Percentiles rank a stretch among this genome's conserved stretches.
phyloP scores from a whole-genome alignment of 495 filamentous ascomycete genomes.

The Neurospora sp. region DNA sequence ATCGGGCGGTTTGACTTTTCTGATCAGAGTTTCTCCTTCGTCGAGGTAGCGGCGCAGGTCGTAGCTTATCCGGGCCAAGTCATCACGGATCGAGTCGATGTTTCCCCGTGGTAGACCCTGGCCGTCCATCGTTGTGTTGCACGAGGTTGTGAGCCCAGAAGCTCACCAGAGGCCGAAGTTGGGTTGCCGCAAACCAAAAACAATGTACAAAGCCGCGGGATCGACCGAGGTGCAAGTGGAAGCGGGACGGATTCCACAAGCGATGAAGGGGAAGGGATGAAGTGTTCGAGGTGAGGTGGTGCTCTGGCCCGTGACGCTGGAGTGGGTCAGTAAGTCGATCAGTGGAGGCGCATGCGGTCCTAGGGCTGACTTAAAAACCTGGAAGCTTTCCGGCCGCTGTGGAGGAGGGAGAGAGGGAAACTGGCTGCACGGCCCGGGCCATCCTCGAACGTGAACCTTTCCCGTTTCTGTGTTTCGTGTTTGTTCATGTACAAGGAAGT shows the following conservation, averaged over 20 bases:
- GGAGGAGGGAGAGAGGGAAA: not conserved
- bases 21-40: slow-evolving; percentile 5
- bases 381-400: not conserved
- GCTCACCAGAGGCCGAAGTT: not conserved
- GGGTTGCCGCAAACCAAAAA: not conserved
- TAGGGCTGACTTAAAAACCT: not conserved
- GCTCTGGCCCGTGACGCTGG: not conserved
- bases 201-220: not conserved
- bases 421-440: not conserved
- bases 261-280: not conserved
- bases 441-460: not conserved
- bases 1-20: slow-evolving; percentile 19
- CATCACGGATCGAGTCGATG: slow-evolving; percentile 16
- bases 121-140: slow-evolving; percentile 18
- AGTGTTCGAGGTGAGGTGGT: not conserved
- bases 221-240: not conserved
- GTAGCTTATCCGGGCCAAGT: slow-evolving; percentile 15
- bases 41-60: slow-evolving; percentile 16
- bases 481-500: not conserved
- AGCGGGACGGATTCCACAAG: not conserved
- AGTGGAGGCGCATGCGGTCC: not conserved
- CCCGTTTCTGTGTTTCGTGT: not conserved
- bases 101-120: slow-evolving; percentile 5
- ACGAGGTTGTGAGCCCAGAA: slow-evolving; percentile 9
- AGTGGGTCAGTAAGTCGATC: not conserved